phyloP scores from a whole-genome alignment of 768 basidiomycete genomes.

The Lyophyllum atratum region DNA sequence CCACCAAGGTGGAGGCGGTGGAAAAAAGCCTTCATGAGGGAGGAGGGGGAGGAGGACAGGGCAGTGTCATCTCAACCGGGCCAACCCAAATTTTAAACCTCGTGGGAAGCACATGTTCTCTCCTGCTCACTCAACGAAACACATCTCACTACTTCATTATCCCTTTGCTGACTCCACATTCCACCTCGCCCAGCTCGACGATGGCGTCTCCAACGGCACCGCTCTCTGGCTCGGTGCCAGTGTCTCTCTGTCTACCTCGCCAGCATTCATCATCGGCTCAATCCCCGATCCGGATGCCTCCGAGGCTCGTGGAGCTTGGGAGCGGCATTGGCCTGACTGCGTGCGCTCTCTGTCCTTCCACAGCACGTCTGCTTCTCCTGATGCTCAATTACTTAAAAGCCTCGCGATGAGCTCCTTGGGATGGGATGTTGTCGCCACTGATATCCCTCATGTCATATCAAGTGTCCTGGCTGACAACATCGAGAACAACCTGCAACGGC shows the following conservation, averaged over 20 bases:
- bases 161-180: constrained; percentile 41
- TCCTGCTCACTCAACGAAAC: constrained; percentile 70
- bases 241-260: constrained; percentile 66
- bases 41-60: constrained; percentile 2
- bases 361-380: background rate
- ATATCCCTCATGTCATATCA: constrained; percentile 62
- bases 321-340: constrained; percentile 81
- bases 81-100: constrained; percentile 29
- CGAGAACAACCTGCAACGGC: constrained; percentile 47
- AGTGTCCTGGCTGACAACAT: constrained; percentile 69
- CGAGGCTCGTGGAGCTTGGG: constrained; percentile 72
- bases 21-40: constrained; percentile 81
- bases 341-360: constrained; percentile 41
- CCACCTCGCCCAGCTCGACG: constrained; percentile 54
- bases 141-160: constrained; percentile 49
- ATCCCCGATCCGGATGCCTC: constrained; percentile 25
- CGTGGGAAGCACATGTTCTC: constrained; percentile 30
- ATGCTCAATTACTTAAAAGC: constrained; percentile 29
- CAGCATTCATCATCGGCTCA: constrained; percentile 31
- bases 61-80: constrained; percentile 10
- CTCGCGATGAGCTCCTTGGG: constrained; percentile 69
- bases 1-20: constrained; percentile 70
- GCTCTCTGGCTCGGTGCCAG: constrained; percentile 87
- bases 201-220: constrained; percentile 75
- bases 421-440: constrained; percentile 79